Evolutionary conservation across 805 yeast species (phyloP), one percentile per base, ranked within the genome.

Genomic region (Lipomyces yamanashiensis): DNA sequence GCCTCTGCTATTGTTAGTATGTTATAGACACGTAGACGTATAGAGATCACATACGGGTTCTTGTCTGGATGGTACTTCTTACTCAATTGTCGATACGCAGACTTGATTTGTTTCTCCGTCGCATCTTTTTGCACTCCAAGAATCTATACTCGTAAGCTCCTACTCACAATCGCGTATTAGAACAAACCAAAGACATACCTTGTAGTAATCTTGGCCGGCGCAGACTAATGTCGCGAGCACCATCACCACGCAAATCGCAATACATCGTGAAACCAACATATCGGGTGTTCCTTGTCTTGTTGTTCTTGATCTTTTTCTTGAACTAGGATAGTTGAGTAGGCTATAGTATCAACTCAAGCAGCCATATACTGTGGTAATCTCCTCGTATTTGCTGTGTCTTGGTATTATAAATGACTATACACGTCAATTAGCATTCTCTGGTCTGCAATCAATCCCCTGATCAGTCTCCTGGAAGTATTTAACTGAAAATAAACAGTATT

Each of bases 1-100:
- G 7, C 87, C 88, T 1, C 74, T 72, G 82, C 67, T 7, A 21
- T 41, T 33, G 47, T 37, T 47, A 39, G 75, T 15, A 21, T 17
- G 21, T 21, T 28, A 33, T 17, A 10, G 9, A 10, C 15, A 6
- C 13, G 15, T 10, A n/a, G 2, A 72, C 61, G 48, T 68, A 67
- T 58, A 72, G 58, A n/a, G 15, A 7, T 37, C 13, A 64, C 71
- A 21, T 51, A 71, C 5, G 88, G 87, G 74, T 93, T 95, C 78
- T 93, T 93, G 76, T 93, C 99, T 1, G 99, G 99, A 73, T 93
- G 99, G 76, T 84, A 91, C 73, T 89, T 89, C 74, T 90, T 88
- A 69, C 92, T 87, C 67, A 93, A 77, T 61, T 85, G 83, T 69
- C 96, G 80, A 74, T 92, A 92, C 0, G 97, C 97, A 58, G 86